Percentiles rank a stretch among this genome's conserved stretches.
Conservation (phyloP, 495 filamentous ascomycete species). For the Xylaria nigripes region DNA sequence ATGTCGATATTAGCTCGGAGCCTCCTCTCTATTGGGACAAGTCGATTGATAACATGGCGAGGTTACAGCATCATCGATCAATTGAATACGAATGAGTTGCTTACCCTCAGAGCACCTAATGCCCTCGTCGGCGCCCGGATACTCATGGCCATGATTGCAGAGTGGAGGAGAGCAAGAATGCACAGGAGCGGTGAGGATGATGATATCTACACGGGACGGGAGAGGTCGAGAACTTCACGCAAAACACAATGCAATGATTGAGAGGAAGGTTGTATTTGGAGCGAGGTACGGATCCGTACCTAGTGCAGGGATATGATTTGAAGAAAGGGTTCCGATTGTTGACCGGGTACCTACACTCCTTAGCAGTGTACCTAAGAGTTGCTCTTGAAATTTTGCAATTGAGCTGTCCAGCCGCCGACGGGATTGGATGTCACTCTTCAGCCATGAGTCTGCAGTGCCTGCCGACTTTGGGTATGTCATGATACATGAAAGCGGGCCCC, state of each 20-base stretch:
- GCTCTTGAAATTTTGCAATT: no score
- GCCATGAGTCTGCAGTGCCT: background rate
- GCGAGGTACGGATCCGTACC: no score
- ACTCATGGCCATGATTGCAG: constrained; percentile 41
- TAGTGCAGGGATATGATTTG: no score
- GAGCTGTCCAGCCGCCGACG: background rate
- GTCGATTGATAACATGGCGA: background rate
- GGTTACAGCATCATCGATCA: background rate
- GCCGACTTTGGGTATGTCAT: no score
- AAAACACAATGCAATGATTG: background rate
- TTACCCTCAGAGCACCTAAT: constrained; percentile 43
- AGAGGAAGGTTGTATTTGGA: background rate
- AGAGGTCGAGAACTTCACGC: background rate
- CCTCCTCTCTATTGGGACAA: background rate
- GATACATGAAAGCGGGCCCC: constrained; percentile 10
- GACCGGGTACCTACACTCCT: no score
- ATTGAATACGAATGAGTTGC: constrained; percentile 7
- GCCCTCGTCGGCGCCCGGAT: constrained; percentile 40
- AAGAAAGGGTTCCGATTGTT: no score
- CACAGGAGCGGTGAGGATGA: background rate
- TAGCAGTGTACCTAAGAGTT: no score
- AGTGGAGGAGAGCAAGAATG: background rate
- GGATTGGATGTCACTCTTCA: constrained; percentile 1
- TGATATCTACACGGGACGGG: background rate
- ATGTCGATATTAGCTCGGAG: background rate